Percentiles rank a stretch among this genome's conserved stretches.
These are phyloP conservation scores for Colletotrichum shisoi DNA, from an alignment of 2,329 filamentous ascomycete genomes.

Conservation along the genomic window DNA sequence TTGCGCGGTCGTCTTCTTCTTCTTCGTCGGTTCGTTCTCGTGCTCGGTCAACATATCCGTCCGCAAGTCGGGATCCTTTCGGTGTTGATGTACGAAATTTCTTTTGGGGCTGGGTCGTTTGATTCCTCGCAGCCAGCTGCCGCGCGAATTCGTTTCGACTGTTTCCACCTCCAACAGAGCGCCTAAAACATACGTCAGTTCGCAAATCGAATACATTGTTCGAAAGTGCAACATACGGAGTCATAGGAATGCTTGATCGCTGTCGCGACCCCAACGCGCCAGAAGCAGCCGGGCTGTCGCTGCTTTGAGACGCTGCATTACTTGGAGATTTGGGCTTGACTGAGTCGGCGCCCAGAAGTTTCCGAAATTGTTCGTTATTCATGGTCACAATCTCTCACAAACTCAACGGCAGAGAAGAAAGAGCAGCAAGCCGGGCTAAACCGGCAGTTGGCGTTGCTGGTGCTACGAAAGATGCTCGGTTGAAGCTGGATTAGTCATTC, in stretches of 20 bases:
- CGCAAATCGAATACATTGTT: background rate
- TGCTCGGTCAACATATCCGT: constrained; percentile 85
- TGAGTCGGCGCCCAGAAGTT: constrained; percentile 68
- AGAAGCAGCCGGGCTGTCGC: constrained; percentile 44
- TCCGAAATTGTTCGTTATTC: constrained; percentile 96
- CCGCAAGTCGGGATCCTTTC: constrained; percentile 80
- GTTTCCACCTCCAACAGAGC: constrained; percentile 65
- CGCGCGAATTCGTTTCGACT: constrained; percentile 76
- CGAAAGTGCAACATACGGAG: constrained; percentile 68
- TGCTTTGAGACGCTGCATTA: constrained; percentile 56
- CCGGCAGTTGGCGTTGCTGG: background rate
- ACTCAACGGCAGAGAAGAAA: background rate
- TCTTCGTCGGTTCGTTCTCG: constrained; percentile 65
- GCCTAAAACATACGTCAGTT: constrained; percentile 57
- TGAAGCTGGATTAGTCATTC: constrained; percentile 20
- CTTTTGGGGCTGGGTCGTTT: constrained; percentile 66
- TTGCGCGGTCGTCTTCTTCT: constrained; percentile 63
- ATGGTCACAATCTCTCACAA: constrained; percentile 57
- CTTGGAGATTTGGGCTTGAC: constrained; percentile 51
- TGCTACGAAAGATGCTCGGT: background rate
- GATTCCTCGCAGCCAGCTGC: constrained; percentile 79
- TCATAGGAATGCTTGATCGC: constrained; percentile 89
- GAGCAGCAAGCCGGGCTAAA: background rate
- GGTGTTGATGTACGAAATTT: constrained; percentile 81
- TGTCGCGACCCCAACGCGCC: constrained; percentile 76